A percentile compares a stretch with the other conserved stretches of the same genome.
Evolutionary conservation across 108 stramenopile genomes (phyloP).

Genomic region (Nannochloropsis oceanica): DNA sequence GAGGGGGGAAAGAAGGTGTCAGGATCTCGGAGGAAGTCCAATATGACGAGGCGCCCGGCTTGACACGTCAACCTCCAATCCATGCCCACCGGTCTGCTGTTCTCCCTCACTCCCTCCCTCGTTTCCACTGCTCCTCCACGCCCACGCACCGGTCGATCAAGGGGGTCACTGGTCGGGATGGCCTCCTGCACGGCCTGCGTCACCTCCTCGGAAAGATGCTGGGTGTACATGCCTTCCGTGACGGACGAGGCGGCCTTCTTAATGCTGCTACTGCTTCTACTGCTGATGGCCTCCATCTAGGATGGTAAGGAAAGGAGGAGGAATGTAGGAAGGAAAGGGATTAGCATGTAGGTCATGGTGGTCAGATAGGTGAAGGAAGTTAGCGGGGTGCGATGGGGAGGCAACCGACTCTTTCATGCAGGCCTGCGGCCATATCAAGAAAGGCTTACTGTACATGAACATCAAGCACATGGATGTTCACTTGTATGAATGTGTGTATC

Average conservation of each 20-base stretch:
- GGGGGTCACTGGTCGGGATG: neutral
- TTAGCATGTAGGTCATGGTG: neutral
- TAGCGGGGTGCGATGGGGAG: no score
- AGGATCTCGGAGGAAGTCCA: neutral
- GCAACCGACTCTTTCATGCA: no score
- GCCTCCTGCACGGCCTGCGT: neutral
- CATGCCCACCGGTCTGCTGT: neutral
- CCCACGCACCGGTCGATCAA: neutral
- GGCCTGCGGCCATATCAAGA: no score
- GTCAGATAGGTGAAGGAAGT: no score
- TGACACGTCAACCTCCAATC: neutral
- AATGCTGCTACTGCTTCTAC: no score
- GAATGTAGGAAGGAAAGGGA: neutral
- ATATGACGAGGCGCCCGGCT: neutral
- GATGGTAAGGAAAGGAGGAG: neutral
- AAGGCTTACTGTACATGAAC: no score
- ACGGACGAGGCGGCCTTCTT: neutral
- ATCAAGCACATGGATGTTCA: no score
- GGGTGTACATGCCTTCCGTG: neutral
- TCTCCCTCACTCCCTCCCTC: no score
- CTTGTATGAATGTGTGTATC: no score
- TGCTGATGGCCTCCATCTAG: neutral
- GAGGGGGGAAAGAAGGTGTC: neutral
- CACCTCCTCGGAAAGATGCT: neutral
- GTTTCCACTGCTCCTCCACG: no score